Evolutionary conservation across 768 basidiomycete species (phyloP), one percentile per base, ranked within the genome.

Genomic region (Serpula lacrymans): DNA sequence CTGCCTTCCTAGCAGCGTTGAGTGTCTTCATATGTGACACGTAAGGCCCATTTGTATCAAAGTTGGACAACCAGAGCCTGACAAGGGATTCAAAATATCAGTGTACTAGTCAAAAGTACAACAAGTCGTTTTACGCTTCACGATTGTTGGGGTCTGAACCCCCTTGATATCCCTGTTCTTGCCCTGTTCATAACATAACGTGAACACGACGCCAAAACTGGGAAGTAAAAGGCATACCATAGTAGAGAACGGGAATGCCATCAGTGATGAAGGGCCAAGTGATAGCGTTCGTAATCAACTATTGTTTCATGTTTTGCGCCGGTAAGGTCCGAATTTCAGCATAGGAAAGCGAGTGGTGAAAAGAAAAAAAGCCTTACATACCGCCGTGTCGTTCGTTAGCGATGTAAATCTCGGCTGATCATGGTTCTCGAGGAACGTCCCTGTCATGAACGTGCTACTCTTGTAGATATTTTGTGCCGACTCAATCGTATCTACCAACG

Each of bases 51-150:
- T 75, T 64, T 14, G 70, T 67, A 21, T 61, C 58, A 53, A 80
- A 85, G 20, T 65, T 72, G 4, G 78, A 71, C 6, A 72, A 63
- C 84, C 83, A 85, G 20, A 84, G 67, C 6, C 80, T 81, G n/a
- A 24, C 8, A n/a, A 34, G 18, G 12, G 10, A 14, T 3, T 41
- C 22, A 37, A 23, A 21, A 4, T 22, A 16, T 23, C 21, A 14
- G 21, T 10, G n/a, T 8, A 23, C 5, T 11, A 13, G 17, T 14
- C n/a, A 3, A 7, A 4, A 13, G 13, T 9, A 26, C 34, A 43
- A n/a, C 28, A 29, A 29, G 28, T 29, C 28, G n/a, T 56, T 62
- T 36, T 42, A 72, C 72, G 77, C 69, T 52, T 78, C 75, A 44
- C 75, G 75, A 53, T 78, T 77, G 14, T 51, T 55, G 1, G 76